Evolutionary conservation across 768 basidiomycete genomes (phyloP).

Genomic region (Leccinum truebloodii): DNA sequence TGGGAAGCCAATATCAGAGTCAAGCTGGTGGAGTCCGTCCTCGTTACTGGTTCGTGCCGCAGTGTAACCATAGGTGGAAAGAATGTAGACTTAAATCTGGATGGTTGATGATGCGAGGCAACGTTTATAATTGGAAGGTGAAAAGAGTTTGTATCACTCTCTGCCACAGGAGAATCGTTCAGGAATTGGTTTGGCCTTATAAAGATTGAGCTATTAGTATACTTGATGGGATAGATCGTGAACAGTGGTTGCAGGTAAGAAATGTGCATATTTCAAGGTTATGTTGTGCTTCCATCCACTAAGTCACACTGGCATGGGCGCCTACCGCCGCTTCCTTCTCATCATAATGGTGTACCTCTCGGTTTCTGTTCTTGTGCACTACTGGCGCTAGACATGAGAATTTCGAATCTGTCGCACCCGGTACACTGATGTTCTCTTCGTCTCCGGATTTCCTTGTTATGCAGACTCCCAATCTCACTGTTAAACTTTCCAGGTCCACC

Average conservation of each 20-base stretch:
- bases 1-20: too few relatives aligned
- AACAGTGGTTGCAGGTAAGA: too few relatives aligned
- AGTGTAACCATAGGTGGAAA: too few relatives aligned
- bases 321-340: neutral
- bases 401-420: neutral
- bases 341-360: neutral
- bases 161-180: too few relatives aligned
- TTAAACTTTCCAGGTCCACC: neutral
- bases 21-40: too few relatives aligned
- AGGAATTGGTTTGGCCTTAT: too few relatives aligned
- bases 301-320: neutral
- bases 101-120: neutral
- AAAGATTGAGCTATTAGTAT: too few relatives aligned
- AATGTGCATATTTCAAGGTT: neutral
- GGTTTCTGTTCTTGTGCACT: neutral
- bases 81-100: conserved; percentile 25
- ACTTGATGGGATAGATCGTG: too few relatives aligned
- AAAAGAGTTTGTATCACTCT: too few relatives aligned
- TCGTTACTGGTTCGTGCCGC: too few relatives aligned
- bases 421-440: neutral
- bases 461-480: neutral
- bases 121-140: too few relatives aligned
- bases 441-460: neutral
- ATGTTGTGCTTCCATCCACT: neutral
- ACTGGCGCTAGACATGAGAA: too few relatives aligned